Base-by-base conservation (phyloP, 2,329 filamentous ascomycete species). In the Ophiocordyceps robertsii region DNA sequence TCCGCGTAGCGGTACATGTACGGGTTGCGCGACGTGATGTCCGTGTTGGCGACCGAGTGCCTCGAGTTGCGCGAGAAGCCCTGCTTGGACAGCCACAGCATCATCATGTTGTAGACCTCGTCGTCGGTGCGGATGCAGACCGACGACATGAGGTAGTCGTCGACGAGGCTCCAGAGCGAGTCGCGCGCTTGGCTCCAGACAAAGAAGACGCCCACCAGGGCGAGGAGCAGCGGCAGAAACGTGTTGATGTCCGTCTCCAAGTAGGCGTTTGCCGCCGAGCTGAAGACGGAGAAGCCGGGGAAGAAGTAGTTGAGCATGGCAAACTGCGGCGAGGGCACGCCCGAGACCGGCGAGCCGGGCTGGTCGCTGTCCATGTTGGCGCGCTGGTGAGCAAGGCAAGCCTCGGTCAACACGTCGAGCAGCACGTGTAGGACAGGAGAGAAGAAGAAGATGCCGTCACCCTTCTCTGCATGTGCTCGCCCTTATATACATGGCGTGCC, bases 21-120 rank as follows among this genome's bases (percentile, higher is more conserved):
- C 64, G 68, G 75, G 40, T 59, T 62, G 13, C 73, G 65, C 3
- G 68, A 75, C 51, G 68, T 73, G 31, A 79, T 54, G 50, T 73
- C 74, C 6, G 77, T 80, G 53, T 80, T 80, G 35, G 76, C 81
- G 11, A 84, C 68, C 48, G 83, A 81, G 37, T 70, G 69, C 13
- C 76, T 74, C 0, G 78, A 73, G 6, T 64, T 62, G 46, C 72
- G 68, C 17, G 77, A 68, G 49, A 84, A 83, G 4, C 62, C 57
- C 57, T 85, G 80, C 30, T 65, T 60, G 2, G 79, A 69, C 3
- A 84, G 69, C 81, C 81, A 85, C 24, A 68, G 69, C 77, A 84
- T 83, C 35, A 84, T 53, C 52, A 83, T 82, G 53, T 80, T 80
- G 63, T 83, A 85, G 44, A 82, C 75, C 55, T 85, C 81, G 51